Evolutionary conservation across 805 yeast species (phyloP), one percentile per base, ranked within the genome.

Genomic region (Wickerhamomyces alni): DNA sequence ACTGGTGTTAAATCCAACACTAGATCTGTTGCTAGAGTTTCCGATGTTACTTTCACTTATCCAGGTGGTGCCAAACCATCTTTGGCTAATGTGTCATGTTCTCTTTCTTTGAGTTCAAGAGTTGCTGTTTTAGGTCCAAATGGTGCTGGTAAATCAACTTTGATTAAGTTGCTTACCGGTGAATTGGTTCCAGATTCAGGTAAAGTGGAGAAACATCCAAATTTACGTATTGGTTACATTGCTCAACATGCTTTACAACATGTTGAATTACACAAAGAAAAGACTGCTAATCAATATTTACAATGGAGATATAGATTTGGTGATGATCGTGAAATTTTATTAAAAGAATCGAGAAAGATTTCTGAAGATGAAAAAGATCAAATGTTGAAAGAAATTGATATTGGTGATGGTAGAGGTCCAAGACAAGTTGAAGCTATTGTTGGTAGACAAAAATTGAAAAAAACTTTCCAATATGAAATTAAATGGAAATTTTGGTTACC

Each of bases 301-400:
- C 98, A 93, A 70, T 91, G 99, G 99, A 82, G 99, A 70, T 91
- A 91, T 65, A 80, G 87, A 63, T 86, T 89, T 54, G 99, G 99
- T 62, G 98, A 93, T 60, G 99, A 91, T 66, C 87, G 98, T 65
- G 99, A 91, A 69, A 95, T 93, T 22, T 75, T 88, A 51, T 65
- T 91, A 63, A 93, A 91, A 67, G 97, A 89, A 65, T 82, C 95
- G 2, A 81, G 99, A 65, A 85, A 86, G 65, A 74, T 91, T 51
- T 75, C 87, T 35, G 86, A 77, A 16, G 86, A 77, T 22, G 96
- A 88, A 65, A 75, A 75, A 59, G 85, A 74, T 43, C 72, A 80
- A 67, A 78, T 91, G 87, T 72, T 65, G 42, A 83, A 82, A 60
- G 80, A 81, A 52, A 74, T 91, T 47, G 95, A 83, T 50, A 69